Evolutionary conservation across 352 stramenopile species (phyloP).

Genomic region (Aphanomyces cochlioides): DNA sequence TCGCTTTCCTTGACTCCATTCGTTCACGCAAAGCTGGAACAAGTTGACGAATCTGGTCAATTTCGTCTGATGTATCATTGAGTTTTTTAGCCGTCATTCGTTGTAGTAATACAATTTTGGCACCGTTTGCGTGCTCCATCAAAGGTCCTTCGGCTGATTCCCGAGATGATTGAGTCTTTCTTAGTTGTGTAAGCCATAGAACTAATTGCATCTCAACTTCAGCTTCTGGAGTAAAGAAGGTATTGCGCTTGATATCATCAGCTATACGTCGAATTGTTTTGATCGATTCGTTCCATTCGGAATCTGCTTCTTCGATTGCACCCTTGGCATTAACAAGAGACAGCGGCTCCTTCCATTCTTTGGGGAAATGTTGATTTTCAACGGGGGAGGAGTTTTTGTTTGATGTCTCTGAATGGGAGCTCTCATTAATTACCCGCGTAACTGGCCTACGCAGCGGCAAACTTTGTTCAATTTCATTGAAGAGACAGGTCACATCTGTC

Average conservation of each 20-base stretch:
- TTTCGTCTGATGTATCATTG: background rate
- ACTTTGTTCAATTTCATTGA: no score
- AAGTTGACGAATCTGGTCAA: background rate
- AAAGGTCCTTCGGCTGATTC: background rate
- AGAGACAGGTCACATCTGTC: no score
- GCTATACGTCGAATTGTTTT: slow-evolving; percentile 8
- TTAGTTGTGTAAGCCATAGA: slow-evolving; percentile 1
- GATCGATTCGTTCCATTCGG: slow-evolving; percentile 5
- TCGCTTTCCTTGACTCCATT: background rate
- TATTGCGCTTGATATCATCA: slow-evolving; percentile 25
- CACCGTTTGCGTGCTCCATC: background rate
- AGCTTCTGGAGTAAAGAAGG: slow-evolving; percentile 14
- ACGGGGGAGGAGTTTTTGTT: no score
- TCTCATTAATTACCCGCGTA: no score
- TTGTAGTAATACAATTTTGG: background rate
- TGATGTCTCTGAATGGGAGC: no score
- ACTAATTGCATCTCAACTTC: slow-evolving; percentile 13
- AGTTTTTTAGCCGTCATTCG: background rate
- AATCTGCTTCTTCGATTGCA: slow-evolving; percentile 14
- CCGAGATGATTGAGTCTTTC: background rate
- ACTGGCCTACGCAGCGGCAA: no score
- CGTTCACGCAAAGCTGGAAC: background rate
- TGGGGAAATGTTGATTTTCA: no score
- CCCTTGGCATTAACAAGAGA: slow-evolving; percentile 10
- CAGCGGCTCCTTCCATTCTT: slow-evolving; percentile 22